Evolutionary conservation across 805 yeast species (phyloP), one percentile per base, ranked within the genome.

Genomic region (Kazachstania psychrophila): DNA sequence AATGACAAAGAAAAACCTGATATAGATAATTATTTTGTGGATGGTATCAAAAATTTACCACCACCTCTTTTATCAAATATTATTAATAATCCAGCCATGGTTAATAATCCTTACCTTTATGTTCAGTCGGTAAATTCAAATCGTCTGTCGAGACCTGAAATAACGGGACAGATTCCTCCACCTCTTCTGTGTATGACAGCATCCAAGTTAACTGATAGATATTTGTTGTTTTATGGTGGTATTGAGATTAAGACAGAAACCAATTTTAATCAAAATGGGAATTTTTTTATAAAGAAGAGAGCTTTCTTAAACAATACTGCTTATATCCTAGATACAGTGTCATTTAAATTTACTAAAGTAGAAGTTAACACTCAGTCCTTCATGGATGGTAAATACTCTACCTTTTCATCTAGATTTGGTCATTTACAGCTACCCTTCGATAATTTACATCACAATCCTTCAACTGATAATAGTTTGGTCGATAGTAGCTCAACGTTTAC

Each of bases 191-290:
- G 74, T 37, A 60, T 75, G 52, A 48, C 66, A 5, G 66, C 72
- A 13, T 63, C 73, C 7, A 64, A 59, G 37, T 59, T 81, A 4
- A 71, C 82, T 4, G 62, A 67, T n/a, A 58, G 74, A 25, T 77
- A 77, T 47, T 65, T 75, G 12, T 67, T 79, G 44, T 68, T 70
- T 40, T 79, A 73, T 50, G 94, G 89, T n/a, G 94, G 92, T 0
- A 72, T 79, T 51, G 72, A 70, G 48, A 43, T 49, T 5, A 65
- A 66, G 14, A 53, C 56, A 6, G 59, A 62, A 13, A 52, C 58
- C 6, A 41, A 43, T 9, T 40, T 51, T 3, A 51, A 45, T 31
- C 43, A 38, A 5, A 53, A 40, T 42, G 73, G 71, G 32, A 63
- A 42, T 44, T 61, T 52, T 24, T 42, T 36, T 18, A 44, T 66